Evolutionary conservation across 495 filamentous ascomycete species (phyloP), one percentile per base, ranked within the genome.

Genomic region (Endocarpon pusillum): DNA sequence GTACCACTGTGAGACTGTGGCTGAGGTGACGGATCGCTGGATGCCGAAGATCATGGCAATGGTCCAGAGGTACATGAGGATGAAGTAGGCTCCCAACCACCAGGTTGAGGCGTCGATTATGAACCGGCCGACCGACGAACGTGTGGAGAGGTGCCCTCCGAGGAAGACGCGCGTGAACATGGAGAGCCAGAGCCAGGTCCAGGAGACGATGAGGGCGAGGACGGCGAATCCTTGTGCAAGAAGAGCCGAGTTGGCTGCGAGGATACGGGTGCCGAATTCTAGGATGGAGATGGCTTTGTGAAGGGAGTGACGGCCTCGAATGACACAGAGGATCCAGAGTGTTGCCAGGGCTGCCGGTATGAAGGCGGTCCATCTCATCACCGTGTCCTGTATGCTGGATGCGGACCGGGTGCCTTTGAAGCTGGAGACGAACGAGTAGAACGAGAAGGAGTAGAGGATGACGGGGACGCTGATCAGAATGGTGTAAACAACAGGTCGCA

Each of bases 1-100:
- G 51, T 97, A 97, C 89, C 89, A 97, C 52, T 97, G 91, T 14
- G 78, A 86, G 22, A 96, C 89, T 8, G 87, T 92, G 32, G 91
- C 91, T 28, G 86, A 85, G 11, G 89, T 93, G 14, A 85, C 85
- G 25, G 82, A 69, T 36, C 89, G 77, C 47, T 96, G 87, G 15
- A 96, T 67, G 20, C 84, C 84, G 19, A 78, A 70, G 45, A 85
- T 67, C 35, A 96, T 69, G 14, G 78, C 78, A 14, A 94, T 62
- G 1, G 85, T 92, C 89, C 89, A 97, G 38, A 96, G 64, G 46
- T 94, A 97, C 58, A 94, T 78, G 25, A 96, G 57, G 26, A 93
- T 71, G 58, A 94, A 97, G 52, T 76, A 93, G 22, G 69, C 60
- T 23, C 78, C 89, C 9, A 97, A 63, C 74, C 80, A 91, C 84